These are phyloP conservation scores for Xylariaceae sp. DNA, from an alignment of 2,329 filamentous ascomycete genomes.

Conservation along the genomic window DNA sequence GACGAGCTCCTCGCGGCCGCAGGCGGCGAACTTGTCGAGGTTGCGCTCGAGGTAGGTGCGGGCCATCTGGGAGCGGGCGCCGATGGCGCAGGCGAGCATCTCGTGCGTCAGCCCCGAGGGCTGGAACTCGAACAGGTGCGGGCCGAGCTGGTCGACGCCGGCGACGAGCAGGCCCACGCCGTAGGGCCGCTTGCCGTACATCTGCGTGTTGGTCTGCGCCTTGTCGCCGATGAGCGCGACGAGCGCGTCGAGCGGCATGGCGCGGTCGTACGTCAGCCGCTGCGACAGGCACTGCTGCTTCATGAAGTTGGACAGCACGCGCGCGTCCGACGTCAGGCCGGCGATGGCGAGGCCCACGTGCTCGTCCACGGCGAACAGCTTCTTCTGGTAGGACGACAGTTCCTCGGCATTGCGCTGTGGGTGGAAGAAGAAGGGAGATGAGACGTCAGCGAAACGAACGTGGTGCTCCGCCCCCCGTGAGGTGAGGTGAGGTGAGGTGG, in stretches of 20 bases:
- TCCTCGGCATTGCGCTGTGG: constrained; percentile 92
- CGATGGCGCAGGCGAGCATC: constrained; percentile 94
- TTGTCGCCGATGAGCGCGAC: constrained; percentile 91
- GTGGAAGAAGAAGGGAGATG: background rate
- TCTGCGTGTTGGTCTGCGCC: constrained; percentile 95
- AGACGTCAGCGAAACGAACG: background rate
- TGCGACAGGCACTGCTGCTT: constrained; percentile 97
- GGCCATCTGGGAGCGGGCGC: constrained; percentile 93
- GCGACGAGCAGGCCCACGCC: constrained; percentile 89
- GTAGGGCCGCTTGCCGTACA: constrained; percentile 94
- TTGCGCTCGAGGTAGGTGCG: constrained; percentile 93
- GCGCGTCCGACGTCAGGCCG: constrained; percentile 92
- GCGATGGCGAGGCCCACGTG: constrained; percentile 94
- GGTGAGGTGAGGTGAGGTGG: no score
- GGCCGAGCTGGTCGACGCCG: constrained; percentile 86
- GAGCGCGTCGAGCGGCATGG: constrained; percentile 83
- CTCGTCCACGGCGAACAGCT: constrained; percentile 93
- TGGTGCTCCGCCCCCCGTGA: background rate
- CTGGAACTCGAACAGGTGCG: constrained; percentile 98
- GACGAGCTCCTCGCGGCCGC: constrained; percentile 76
- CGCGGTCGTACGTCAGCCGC: constrained; percentile 89
- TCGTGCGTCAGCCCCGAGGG: constrained; percentile 93
- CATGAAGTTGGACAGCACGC: constrained; percentile 99
- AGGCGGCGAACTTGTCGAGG: constrained; percentile 71
- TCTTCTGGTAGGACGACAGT: constrained; percentile 99